Percentiles rank a stretch among this genome's conserved stretches.
These are phyloP conservation scores for Globisporangium camurandrum DNA, from an alignment of 352 stramenopile genomes.

Conservation along the genomic window DNA sequence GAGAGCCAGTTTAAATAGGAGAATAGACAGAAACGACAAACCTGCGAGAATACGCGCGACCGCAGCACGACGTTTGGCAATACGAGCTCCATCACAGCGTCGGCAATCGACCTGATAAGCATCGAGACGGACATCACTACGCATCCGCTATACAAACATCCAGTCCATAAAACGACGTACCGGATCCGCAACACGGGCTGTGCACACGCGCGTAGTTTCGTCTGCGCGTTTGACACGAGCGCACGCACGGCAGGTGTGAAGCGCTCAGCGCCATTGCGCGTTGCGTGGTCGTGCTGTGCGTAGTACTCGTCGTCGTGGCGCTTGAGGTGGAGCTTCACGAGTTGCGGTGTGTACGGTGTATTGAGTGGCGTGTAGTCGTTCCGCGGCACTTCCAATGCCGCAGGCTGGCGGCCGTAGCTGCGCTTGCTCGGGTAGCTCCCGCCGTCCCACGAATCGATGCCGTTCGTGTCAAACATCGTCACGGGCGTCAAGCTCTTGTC, in stretches of 20 bases:
- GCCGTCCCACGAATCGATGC: background rate
- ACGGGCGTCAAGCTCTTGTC: slow-evolving; percentile 14
- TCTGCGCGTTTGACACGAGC: slow-evolving; percentile 32
- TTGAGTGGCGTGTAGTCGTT: slow-evolving; percentile 77
- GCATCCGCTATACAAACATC: background rate
- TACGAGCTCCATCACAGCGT: slow-evolving; percentile 23
- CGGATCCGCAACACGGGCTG: slow-evolving; percentile 43
- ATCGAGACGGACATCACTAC: background rate
- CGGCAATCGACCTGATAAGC: slow-evolving; percentile 18
- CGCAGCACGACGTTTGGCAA: slow-evolving; percentile 33
- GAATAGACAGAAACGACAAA: slow-evolving; percentile 9
- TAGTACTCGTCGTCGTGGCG: slow-evolving; percentile 52
- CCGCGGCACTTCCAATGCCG: slow-evolving; percentile 40
- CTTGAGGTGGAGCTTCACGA: slow-evolving; percentile 75
- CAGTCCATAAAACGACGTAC: slow-evolving; percentile 9
- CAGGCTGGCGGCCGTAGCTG: slow-evolving; percentile 31
- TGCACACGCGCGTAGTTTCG: slow-evolving; percentile 27
- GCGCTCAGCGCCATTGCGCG: slow-evolving; percentile 14
- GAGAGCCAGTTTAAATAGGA: background rate
- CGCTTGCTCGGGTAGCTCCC: slow-evolving; percentile 36
- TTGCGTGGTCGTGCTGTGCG: slow-evolving; percentile 20
- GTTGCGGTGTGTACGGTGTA: slow-evolving; percentile 76
- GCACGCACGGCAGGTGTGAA: slow-evolving; percentile 16
- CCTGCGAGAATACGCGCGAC: slow-evolving; percentile 29
- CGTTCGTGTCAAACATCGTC: slow-evolving; percentile 20